Base-by-base conservation (phyloP, 2,329 filamentous ascomycete genomes). In the Calonectria hongkongensis region DNA sequence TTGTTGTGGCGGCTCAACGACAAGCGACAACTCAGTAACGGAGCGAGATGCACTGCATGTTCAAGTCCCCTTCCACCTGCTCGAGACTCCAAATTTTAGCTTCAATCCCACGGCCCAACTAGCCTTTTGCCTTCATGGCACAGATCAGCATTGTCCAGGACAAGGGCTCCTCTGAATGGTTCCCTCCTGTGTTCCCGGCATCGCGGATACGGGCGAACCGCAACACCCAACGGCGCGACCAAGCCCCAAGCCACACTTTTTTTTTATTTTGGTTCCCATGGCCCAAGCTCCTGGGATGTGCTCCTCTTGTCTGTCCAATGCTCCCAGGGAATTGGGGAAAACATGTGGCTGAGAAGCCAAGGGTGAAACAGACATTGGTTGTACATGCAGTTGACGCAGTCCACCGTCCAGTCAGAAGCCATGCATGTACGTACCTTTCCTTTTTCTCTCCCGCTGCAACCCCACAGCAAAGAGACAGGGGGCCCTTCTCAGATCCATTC, bases 401-500 rank as follows among this genome's bases (percentile, higher is more conserved):
- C 25, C n/a, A 16, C 16, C 27, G 21, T 39, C 36, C 21, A 18
- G 33, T 41, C n/a, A 21, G 18, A 18, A 10, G 12, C 15, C 21
- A 16, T 27, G 33, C 27, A 60, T 16, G 54, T 60, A 41, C n/a
- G 33, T 39, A 41, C n/a, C 33, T 60, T 39, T 41, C 13, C 9
- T 25, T 16, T 25, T 16, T 27, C 21, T 39, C 33, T 36, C 33
- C 33, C 54, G 21, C 54, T 60, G 21, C 8, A 41, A 41, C 54
- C 54, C 54, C 54, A 60, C 54, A 41, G 33, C 33, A 21, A 21
- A 21, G n/a, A 60, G 25, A 30, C 12, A 10, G 51, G 51, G n/a
- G 51, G 51, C 25, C 18, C 45, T 48, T 67, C 56, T 45, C 50
- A 41, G 41, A 43, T 21, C 66, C 66, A 60, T 67, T 63, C 54